Conservation (phyloP, 805 yeast genomes). For the Zygotorulaspora chibaensis region DNA sequence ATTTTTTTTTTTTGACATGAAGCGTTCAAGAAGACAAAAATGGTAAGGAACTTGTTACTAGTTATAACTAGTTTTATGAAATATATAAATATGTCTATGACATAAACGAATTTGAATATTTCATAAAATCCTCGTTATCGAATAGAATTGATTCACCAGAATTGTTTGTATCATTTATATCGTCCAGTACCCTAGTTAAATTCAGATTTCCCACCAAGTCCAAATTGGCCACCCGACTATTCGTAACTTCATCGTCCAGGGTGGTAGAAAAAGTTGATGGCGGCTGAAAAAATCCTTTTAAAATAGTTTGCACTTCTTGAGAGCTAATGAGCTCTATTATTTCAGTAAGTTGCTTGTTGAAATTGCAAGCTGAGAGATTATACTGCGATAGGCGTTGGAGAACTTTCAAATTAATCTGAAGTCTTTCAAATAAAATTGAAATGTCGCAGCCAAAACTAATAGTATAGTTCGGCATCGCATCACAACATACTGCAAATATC, state of each 20-base stretch:
- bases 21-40: neutral
- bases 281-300: slow-evolving; percentile 4
- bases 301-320: slow-evolving; percentile 7
- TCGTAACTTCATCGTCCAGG: neutral
- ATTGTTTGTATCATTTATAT: slow-evolving; percentile 6
- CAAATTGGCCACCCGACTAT: slow-evolving; percentile 4
- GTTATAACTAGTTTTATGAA: neutral
- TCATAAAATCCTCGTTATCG: slow-evolving; percentile 15
- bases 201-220: slow-evolving; percentile 13
- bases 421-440: slow-evolving; percentile 12
- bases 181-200: slow-evolving; percentile 11
- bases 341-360: slow-evolving; percentile 19
- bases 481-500: slow-evolving; percentile 16
- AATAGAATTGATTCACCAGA: slow-evolving; percentile 4
- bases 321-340: slow-evolving; percentile 18
- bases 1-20: neutral
- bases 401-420: slow-evolving; percentile 15
- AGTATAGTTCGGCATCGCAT: slow-evolving; percentile 11
- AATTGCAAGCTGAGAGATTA: slow-evolving; percentile 17
- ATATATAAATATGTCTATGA: slow-evolving; percentile 1
- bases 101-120: slow-evolving; percentile 6
- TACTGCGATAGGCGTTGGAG: slow-evolving; percentile 17
- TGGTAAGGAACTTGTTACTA: neutral
- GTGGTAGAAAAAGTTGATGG: neutral
- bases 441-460: slow-evolving; percentile 10